Conservation (phyloP, 2,329 filamentous ascomycete species). For the Microsporum canis region DNA sequence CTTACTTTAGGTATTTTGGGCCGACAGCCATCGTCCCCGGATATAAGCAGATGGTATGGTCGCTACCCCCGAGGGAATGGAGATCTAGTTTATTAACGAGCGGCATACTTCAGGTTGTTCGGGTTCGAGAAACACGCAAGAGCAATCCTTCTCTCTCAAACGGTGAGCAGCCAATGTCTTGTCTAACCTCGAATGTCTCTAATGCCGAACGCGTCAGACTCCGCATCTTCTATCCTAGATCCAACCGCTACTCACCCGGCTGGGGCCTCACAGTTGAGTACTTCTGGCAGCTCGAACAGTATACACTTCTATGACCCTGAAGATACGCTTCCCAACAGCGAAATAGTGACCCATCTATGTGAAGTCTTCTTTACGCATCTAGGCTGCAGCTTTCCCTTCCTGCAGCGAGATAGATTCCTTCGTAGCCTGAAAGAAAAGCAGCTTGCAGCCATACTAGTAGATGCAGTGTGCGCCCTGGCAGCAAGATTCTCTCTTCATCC, state of each 20-base stretch:
- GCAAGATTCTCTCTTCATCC: slow-evolving; percentile 63
- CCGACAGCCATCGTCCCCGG: slow-evolving; percentile 84
- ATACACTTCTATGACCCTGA: slow-evolving; percentile 66
- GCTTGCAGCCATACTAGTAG: slow-evolving; percentile 72
- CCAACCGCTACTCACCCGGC: slow-evolving; percentile 20
- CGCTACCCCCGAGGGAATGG: neutral
- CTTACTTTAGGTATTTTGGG: slow-evolving; percentile 84
- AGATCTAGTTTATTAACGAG: neutral
- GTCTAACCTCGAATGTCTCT: neutral
- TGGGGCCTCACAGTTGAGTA: slow-evolving; percentile 14
- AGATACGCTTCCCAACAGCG: slow-evolving; percentile 58
- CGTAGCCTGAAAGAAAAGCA: slow-evolving; percentile 68
- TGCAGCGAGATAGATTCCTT: slow-evolving; percentile 61
- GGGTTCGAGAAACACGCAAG: slow-evolving; percentile 46
- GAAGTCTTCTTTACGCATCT: slow-evolving; percentile 72
- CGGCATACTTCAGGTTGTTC: slow-evolving; percentile 25
- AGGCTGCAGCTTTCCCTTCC: slow-evolving; percentile 76
- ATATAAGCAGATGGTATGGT: slow-evolving; percentile 74
- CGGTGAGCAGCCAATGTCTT: slow-evolving; percentile 18
- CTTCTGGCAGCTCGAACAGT: slow-evolving; percentile 26
- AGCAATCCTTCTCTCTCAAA: slow-evolving; percentile 32
- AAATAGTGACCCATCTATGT: slow-evolving; percentile 63
- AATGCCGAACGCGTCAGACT: slow-evolving; percentile 19
- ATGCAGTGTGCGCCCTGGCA: slow-evolving; percentile 71
- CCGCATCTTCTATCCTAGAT: slow-evolving; percentile 27